A percentile compares a stretch with the other conserved stretches of the same genome.
These are phyloP conservation scores for Avena sativa DNA, from an alignment of 176 grass and related monocot species.

Conservation along the genomic window DNA sequence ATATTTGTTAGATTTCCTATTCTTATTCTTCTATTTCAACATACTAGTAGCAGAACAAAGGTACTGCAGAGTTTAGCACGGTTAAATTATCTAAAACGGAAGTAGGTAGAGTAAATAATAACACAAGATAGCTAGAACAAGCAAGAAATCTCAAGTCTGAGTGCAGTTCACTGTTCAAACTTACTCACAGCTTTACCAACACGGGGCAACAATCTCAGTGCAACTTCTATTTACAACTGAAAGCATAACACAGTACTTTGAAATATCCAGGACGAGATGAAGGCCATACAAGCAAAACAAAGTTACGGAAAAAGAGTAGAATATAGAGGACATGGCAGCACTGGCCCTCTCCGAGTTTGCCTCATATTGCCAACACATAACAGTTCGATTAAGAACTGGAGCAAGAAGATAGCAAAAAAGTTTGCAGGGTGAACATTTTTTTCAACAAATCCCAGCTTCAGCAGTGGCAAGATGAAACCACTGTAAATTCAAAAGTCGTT, in stretches of 20 bases:
- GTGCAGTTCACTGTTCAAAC: conserved; percentile 9
- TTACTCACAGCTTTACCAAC: conserved; percentile 11
- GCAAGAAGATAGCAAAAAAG: conserved; percentile 6
- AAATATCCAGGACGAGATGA: conserved; percentile 10
- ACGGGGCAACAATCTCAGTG: not conserved
- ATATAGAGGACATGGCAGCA: not conserved
- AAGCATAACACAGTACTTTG: not conserved
- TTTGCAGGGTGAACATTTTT: not conserved
- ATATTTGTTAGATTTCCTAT: not conserved
- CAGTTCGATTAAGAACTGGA: not conserved
- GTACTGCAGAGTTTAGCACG: not conserved
- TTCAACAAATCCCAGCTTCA: not conserved
- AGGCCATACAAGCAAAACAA: conserved; percentile 4
- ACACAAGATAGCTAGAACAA: not conserved
- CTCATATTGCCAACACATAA: not conserved
- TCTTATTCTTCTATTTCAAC: conserved; percentile 6
- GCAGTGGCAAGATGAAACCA: not conserved
- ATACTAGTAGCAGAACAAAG: not conserved
- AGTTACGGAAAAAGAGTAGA: not conserved
- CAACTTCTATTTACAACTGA: not conserved
- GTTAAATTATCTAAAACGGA: not conserved
- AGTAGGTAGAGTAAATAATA: not conserved
- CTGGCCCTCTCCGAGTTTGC: not conserved
- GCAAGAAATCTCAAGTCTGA: conserved; percentile 18
- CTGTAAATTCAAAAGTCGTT: not conserved